Conservation (phyloP, 2,329 filamentous ascomycete genomes). For the Scopulariopsis brevicaulis region DNA sequence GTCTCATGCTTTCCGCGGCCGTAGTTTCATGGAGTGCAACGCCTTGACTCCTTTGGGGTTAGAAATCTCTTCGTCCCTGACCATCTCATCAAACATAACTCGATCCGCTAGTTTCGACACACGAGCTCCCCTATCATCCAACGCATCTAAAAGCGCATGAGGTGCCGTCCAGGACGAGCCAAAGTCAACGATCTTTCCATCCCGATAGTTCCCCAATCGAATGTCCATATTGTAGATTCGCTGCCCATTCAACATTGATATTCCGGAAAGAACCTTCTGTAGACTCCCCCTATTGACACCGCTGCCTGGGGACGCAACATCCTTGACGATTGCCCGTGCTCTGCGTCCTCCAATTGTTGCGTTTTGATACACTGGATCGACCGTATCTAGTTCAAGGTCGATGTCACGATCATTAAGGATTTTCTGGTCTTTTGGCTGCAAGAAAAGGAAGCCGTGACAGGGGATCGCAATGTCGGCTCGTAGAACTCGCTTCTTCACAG, state of each 20-base stretch:
- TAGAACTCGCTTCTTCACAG: neutral
- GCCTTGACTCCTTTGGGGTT: neutral
- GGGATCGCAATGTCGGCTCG: slow-evolving; percentile 1
- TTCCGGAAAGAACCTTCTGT: neutral
- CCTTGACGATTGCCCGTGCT: slow-evolving; percentile 9
- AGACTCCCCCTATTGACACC: slow-evolving; percentile 5
- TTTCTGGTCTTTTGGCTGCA: slow-evolving; percentile 5
- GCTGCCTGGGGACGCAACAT: slow-evolving; percentile 6
- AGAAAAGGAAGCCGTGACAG: slow-evolving; percentile 9
- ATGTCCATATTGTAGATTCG: slow-evolving; percentile 9
- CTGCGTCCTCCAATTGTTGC: slow-evolving; percentile 7
- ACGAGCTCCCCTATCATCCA: neutral
- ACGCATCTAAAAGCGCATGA: slow-evolving; percentile 7
- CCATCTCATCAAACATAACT: slow-evolving; percentile 9
- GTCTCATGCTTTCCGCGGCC: neutral
- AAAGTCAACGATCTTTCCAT: slow-evolving; percentile 9
- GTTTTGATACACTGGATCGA: slow-evolving; percentile 7
- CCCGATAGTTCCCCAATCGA: slow-evolving; percentile 8
- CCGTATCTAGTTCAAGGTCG: slow-evolving; percentile 6
- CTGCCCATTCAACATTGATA: slow-evolving; percentile 6
- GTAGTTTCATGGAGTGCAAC: neutral
- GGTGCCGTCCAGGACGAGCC: slow-evolving; percentile 11
- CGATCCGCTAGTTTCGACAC: slow-evolving; percentile 7
- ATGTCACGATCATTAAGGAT: slow-evolving; percentile 1
- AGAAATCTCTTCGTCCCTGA: slow-evolving; percentile 8